Conservation (phyloP, 371 early-diverging fungal genomes). For the Mucor plumbeus region DNA sequence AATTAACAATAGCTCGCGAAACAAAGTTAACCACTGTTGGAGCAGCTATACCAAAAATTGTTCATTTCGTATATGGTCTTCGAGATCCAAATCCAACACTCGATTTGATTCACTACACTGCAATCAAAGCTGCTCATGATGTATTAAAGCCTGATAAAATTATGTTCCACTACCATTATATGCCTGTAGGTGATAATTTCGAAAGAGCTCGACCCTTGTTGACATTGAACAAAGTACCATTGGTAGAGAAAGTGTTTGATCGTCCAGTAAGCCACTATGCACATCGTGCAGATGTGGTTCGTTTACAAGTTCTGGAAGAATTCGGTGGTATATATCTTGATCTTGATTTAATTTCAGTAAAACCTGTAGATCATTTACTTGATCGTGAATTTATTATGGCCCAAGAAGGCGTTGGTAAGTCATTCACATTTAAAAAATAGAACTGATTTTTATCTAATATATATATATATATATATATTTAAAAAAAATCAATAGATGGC, state of each 20-base stretch:
- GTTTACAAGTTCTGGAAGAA: slow-evolving; percentile 46
- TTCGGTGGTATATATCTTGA: slow-evolving; percentile 63
- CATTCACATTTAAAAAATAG: no score
- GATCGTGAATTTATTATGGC: slow-evolving; percentile 57
- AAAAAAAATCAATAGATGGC: slow-evolving; percentile 31
- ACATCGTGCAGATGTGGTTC: slow-evolving; percentile 56
- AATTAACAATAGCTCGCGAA: slow-evolving; percentile 31
- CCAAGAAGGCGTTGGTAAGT: slow-evolving; percentile 52
- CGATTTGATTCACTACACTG: slow-evolving; percentile 56
- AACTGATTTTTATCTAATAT: no score
- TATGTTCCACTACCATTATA: slow-evolving; percentile 55
- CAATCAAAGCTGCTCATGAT: slow-evolving; percentile 60
- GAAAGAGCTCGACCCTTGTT: slow-evolving; percentile 46
- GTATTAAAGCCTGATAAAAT: slow-evolving; percentile 52
- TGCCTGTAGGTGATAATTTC: slow-evolving; percentile 54
- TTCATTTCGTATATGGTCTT: slow-evolving; percentile 59
- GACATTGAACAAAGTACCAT: slow-evolving; percentile 41
- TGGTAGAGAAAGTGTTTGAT: slow-evolving; percentile 43
- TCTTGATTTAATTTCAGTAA: slow-evolving; percentile 53
- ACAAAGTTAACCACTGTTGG: slow-evolving; percentile 22
- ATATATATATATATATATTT: not conserved
- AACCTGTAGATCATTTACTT: slow-evolving; percentile 51
- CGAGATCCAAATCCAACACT: slow-evolving; percentile 47
- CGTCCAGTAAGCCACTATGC: slow-evolving; percentile 53
- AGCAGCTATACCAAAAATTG: slow-evolving; percentile 49